These are phyloP conservation scores for Penicillium paxilli DNA, from an alignment of 495 filamentous ascomycete species.

Conservation along the genomic window DNA sequence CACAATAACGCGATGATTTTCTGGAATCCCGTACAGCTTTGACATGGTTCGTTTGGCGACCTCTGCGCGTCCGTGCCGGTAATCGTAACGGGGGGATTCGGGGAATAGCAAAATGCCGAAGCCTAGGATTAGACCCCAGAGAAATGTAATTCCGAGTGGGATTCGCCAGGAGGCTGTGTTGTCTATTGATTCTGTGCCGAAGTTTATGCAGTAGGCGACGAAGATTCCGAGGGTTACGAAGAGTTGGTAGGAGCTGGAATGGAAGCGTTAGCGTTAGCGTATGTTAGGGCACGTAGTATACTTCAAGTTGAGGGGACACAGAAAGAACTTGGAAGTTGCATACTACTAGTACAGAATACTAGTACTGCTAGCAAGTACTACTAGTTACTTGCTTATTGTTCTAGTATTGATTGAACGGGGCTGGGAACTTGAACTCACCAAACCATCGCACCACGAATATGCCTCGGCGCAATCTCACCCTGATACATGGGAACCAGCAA, in stretches of 20 bases:
- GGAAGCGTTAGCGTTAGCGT: not conserved
- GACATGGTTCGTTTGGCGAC: constrained; percentile 65
- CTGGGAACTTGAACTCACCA: constrained; percentile 33
- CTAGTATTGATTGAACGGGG: not conserved
- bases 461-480: constrained; percentile 58
- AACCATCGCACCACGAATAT: constrained; percentile 66
- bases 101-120: constrained; percentile 68
- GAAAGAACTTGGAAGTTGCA: too few relatives aligned
- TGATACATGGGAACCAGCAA: constrained; percentile 71
- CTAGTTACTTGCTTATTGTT: too few relatives aligned
- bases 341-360: too few relatives aligned
- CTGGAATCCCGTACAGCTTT: constrained; percentile 64
- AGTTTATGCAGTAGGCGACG: constrained; percentile 76
- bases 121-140: constrained; percentile 71
- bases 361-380: too few relatives aligned
- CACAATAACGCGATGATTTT: constrained; percentile 59
- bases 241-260: constrained; percentile 65
- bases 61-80: constrained; percentile 59
- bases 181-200: constrained; percentile 55
- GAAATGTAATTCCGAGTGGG: constrained; percentile 69
- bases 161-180: constrained; percentile 68
- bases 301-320: too few relatives aligned
- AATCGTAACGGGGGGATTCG: constrained; percentile 67
- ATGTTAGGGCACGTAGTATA: too few relatives aligned
- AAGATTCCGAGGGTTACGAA: constrained; percentile 87